Evolutionary conservation across 306 rosid genomes (phyloP).

Genomic region (Acacia crassicarpa): DNA sequence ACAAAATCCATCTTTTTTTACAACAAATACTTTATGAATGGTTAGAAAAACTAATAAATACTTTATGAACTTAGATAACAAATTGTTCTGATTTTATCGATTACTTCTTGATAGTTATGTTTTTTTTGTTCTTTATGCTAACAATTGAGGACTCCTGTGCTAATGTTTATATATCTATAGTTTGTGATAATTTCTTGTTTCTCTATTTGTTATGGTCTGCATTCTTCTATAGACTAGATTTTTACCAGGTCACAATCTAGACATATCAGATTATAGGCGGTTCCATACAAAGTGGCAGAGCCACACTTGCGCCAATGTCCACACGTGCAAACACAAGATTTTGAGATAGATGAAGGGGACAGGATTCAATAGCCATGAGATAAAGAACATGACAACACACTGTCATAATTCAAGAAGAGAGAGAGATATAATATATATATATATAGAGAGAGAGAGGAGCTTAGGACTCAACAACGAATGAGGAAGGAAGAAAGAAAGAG

Average conservation of each 20-base stretch:
- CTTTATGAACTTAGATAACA: background rate
- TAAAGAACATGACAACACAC: background rate
- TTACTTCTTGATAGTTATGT: background rate
- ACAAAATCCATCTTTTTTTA: too few relatives aligned
- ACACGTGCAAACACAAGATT: too few relatives aligned
- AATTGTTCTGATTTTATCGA: background rate
- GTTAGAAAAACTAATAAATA: background rate
- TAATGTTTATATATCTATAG: slow-evolving; percentile 4
- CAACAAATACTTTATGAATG: background rate
- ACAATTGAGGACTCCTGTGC: background rate
- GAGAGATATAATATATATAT: too few relatives aligned
- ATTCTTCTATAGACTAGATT: slow-evolving; percentile 14
- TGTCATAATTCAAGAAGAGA: background rate
- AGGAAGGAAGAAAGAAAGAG: background rate
- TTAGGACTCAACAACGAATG: background rate
- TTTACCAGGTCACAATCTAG: background rate
- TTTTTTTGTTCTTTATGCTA: slow-evolving; percentile 19
- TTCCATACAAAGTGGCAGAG: background rate
- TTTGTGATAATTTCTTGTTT: background rate
- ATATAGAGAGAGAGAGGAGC: background rate
- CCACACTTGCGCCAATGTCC: too few relatives aligned
- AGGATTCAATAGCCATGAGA: background rate
- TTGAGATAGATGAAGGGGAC: background rate
- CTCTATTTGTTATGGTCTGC: slow-evolving; percentile 11
- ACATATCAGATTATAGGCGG: slow-evolving; percentile 11